A percentile compares a stretch with the other conserved stretches of the same genome.
These are phyloP conservation scores for Pythium dissotocum DNA, from an alignment of 352 stramenopile genomes.

Conservation along the genomic window DNA sequence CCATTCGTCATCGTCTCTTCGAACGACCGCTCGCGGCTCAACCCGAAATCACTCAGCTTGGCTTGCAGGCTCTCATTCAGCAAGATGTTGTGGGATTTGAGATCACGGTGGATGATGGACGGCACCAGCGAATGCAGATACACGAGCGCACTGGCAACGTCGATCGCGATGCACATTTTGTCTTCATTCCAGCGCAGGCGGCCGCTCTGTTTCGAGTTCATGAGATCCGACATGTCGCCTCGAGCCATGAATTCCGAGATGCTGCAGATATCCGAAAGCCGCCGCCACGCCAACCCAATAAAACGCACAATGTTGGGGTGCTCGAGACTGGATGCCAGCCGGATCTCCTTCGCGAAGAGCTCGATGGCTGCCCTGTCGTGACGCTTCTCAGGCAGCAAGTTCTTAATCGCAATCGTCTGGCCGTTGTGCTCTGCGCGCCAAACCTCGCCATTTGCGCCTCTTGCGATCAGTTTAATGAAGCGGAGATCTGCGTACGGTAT, in stretches of 20 bases:
- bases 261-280: conserved; percentile 51
- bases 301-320: conserved; percentile 76
- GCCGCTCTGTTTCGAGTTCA: conserved; percentile 41
- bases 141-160: conserved; percentile 60
- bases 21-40: conserved; percentile 52
- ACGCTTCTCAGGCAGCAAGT: conserved; percentile 49
- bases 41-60: conserved; percentile 64
- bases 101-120: conserved; percentile 64
- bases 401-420: conserved; percentile 61
- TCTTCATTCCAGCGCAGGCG: conserved; percentile 42
- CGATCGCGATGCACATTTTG: conserved; percentile 58
- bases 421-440: conserved; percentile 47
- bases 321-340: conserved; percentile 43
- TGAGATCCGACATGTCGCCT: conserved; percentile 53
- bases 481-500: conserved; percentile 42
- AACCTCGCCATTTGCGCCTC: conserved; percentile 61
- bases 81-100: conserved; percentile 70
- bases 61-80: conserved; percentile 43
- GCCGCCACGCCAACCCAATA: conserved; percentile 58
- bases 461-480: conserved; percentile 45
- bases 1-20: conserved; percentile 71
- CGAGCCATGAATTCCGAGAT: conserved; percentile 63
- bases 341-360: conserved; percentile 57
- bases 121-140: conserved; percentile 62
- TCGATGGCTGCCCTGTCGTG: conserved; percentile 40